Base-by-base conservation (phyloP, 495 filamentous ascomycete genomes). In the Penicillium salamii region DNA sequence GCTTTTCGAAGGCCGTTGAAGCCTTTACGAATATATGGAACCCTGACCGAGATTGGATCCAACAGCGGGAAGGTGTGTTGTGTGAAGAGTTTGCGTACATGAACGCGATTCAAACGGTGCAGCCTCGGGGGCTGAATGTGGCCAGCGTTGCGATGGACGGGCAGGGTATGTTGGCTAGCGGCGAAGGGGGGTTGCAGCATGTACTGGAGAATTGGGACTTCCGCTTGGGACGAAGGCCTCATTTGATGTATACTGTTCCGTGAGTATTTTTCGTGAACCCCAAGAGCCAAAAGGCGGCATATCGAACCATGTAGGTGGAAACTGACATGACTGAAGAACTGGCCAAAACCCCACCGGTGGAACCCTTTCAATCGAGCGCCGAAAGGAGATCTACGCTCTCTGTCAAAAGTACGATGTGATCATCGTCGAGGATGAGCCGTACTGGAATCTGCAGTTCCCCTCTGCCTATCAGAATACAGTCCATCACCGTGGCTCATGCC, bases 401-500 rank as follows among this genome's bases (percentile, higher is more conserved):
- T 96, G 90, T 71, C 80, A 80, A 55, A 81, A 82, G 57, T 93
- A 89, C 66, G 90, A 97, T 65, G 82, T 97, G 49, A 81, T 96
- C 58, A 96, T 97, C 52, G 72, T 95, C 54, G 92, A 97, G 68
- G 92, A 97, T 61, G 91, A 95, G 47, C 92, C 92, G 2, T 97
- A 97, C 70, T 97, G 90, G 89, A 92, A 93, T 61, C 78, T 97
- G 11, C 92, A 96, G 59, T 96, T 80, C 55, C 89, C 89, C 2
- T 88, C 85, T 3, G 83, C 84, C 4, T 71, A 75, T 29, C 50
- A 53, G 19, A 42, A 52, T 43, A 62, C 73, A 48, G 61, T 68
- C 14, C 48, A 55, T 39, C 61, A 66, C 40, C 71, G 74, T n/a
- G 64, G 65, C 15, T 19, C 38, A n/a, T 42, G 34, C 5, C 20